A percentile compares a stretch with the other conserved stretches of the same genome.
phyloP scores from a whole-genome alignment of 2,329 filamentous ascomycete species.

The Phialocephala sp. region DNA sequence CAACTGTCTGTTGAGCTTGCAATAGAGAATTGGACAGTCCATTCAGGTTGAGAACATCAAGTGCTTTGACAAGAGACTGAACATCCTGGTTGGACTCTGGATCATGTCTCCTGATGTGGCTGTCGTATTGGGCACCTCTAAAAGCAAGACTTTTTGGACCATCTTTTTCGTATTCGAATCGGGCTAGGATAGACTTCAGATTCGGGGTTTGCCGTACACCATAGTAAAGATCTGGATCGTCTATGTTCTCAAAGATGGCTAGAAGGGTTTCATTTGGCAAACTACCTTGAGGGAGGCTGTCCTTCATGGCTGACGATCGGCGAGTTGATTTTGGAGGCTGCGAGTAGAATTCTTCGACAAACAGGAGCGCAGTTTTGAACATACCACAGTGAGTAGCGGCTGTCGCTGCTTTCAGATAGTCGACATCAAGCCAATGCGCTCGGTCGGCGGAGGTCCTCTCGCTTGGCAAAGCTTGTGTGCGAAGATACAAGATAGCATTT shows the following conservation, averaged over 20 bases:
- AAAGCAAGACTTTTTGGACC: conserved; percentile 88
- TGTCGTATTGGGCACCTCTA: conserved; percentile 89
- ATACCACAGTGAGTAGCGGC: conserved; percentile 81
- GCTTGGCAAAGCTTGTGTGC: conserved; percentile 75
- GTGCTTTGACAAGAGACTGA: conserved; percentile 73
- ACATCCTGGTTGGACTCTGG: conserved; percentile 63
- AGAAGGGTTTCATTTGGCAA: conserved; percentile 74
- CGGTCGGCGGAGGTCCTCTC: conserved; percentile 83
- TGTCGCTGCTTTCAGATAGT: conserved; percentile 71
- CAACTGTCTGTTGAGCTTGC: conserved; percentile 66
- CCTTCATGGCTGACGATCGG: conserved; percentile 65
- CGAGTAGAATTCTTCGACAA: conserved; percentile 75
- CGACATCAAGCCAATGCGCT: conserved; percentile 83
- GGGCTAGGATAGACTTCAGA: conserved; percentile 76
- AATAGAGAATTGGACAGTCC: conserved; percentile 84
- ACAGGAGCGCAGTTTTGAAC: conserved; percentile 84
- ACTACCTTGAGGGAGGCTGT: conserved; percentile 44
- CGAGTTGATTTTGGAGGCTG: conserved; percentile 63
- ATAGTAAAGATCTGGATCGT: conserved; percentile 96
- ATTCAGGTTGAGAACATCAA: conserved; percentile 82
- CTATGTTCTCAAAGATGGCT: conserved; percentile 86
- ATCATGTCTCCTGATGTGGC: conserved; percentile 70
- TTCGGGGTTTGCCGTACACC: conserved; percentile 81
- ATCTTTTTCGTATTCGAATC: conserved; percentile 88
- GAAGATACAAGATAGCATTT: conserved; percentile 84